Conservation (phyloP, 208 protist genomes). For the Phytomonas sp. region DNA sequence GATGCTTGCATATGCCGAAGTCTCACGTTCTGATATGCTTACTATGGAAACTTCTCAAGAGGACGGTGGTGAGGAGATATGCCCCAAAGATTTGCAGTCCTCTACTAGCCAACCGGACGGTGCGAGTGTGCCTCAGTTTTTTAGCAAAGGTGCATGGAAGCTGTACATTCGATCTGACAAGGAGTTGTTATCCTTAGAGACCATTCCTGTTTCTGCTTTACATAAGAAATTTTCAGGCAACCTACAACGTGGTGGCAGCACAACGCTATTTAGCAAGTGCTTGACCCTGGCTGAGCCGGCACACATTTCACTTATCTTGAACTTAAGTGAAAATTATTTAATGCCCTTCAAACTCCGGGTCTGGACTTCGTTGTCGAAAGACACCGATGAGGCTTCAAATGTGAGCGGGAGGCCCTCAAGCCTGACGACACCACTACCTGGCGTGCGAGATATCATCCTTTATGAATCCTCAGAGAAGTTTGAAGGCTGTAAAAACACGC, state of each 20-base stretch:
- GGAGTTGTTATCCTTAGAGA: slow-evolving; percentile 41
- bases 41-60: background rate
- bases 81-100: background rate
- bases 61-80: background rate
- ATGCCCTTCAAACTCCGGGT: slow-evolving; percentile 52
- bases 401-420: background rate
- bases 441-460: background rate
- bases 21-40: background rate
- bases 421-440: background rate
- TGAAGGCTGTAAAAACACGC: background rate
- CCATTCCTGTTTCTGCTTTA: slow-evolving; percentile 25
- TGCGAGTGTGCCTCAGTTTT: background rate
- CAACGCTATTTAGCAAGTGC: slow-evolving; percentile 49
- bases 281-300: slow-evolving; percentile 46
- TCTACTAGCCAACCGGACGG: background rate
- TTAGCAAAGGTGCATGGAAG: background rate
- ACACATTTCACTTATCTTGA: slow-evolving; percentile 37
- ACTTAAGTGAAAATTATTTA: slow-evolving; percentile 20
- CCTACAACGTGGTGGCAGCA: slow-evolving; percentile 27
- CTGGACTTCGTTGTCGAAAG: slow-evolving; percentile 6
- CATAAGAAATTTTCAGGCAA: background rate
- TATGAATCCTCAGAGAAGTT: background rate
- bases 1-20: slow-evolving; percentile 50
- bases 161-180: slow-evolving; percentile 43
- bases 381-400: background rate